Evolutionary conservation across 441 rosid genomes (phyloP).

Genomic region (Gossypium schwendimanii): DNA sequence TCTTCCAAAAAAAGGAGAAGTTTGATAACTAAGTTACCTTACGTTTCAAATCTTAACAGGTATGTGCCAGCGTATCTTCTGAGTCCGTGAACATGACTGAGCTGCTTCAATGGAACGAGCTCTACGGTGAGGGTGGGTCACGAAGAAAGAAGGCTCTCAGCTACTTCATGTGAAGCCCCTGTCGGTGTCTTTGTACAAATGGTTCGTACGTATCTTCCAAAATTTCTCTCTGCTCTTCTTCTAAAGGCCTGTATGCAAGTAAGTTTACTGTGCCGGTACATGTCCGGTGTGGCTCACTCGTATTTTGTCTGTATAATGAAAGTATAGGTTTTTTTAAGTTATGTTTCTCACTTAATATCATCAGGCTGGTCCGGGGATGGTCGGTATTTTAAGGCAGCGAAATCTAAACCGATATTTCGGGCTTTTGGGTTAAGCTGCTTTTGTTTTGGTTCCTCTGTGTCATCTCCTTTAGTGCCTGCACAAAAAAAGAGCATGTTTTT

Average conservation of each 20-base stretch:
- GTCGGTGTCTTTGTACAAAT: slow-evolving; percentile 26
- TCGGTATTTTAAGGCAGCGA: slow-evolving; percentile 24
- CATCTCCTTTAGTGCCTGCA: slow-evolving; percentile 5
- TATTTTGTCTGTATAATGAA: slow-evolving; percentile 45
- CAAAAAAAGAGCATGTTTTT: slow-evolving; percentile 12
- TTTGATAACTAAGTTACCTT: background rate
- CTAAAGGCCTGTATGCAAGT: slow-evolving; percentile 25
- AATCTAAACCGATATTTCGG: slow-evolving; percentile 18
- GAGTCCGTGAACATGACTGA: slow-evolving; percentile 88
- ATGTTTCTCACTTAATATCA: slow-evolving; percentile 5
- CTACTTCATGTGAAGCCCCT: slow-evolving; percentile 69
- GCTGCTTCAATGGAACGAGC: slow-evolving; percentile 87
- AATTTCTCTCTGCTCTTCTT: slow-evolving; percentile 13
- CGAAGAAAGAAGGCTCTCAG: slow-evolving; percentile 83
- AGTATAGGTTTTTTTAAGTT: slow-evolving; percentile 31
- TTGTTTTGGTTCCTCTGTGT: slow-evolving; percentile 18
- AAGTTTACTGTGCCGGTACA: slow-evolving; percentile 17
- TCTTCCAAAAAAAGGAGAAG: background rate
- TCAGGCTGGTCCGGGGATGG: slow-evolving; percentile 24
- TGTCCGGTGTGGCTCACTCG: slow-evolving; percentile 11
- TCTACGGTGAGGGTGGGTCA: slow-evolving; percentile 87
- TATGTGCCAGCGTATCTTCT: slow-evolving; percentile 86
- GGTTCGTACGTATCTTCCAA: slow-evolving; percentile 28
- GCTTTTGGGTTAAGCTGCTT: slow-evolving; percentile 20
- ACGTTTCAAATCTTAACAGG: slow-evolving; percentile 32